These are phyloP conservation scores for Russula brevipes DNA, from an alignment of 768 basidiomycete species.

Conservation along the genomic window DNA sequence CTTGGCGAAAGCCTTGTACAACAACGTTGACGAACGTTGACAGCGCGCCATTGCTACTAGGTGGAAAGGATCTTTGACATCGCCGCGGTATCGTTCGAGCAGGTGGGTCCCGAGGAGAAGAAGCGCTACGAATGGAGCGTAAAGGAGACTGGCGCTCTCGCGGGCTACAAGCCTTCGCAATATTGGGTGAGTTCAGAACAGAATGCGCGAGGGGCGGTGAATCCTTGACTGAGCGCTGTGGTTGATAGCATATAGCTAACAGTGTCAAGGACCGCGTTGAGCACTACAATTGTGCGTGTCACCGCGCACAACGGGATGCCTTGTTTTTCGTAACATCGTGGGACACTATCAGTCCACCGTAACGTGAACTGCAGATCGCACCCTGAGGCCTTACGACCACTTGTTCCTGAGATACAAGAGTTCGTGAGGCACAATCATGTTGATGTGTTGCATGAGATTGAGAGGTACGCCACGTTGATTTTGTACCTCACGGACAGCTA, in stretches of 20 bases:
- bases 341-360: not conserved
- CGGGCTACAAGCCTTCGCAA: slow-evolving; percentile 49
- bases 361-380: slow-evolving; percentile 35
- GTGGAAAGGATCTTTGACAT: slow-evolving; percentile 36
- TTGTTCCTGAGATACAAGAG: slow-evolving; percentile 47
- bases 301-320: slow-evolving; percentile 28
- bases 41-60: not conserved
- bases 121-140: slow-evolving; percentile 29
- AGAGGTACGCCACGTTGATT: slow-evolving; percentile 11
- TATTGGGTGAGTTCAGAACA: slow-evolving; percentile 41
- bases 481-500: not conserved
- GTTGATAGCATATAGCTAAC: slow-evolving; percentile 48
- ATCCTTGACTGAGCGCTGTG: too few relatives aligned
- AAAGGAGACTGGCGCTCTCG: slow-evolving; percentile 42
- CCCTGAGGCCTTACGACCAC: slow-evolving; percentile 45
- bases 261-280: slow-evolving; percentile 61
- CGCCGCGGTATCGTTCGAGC: slow-evolving; percentile 33
- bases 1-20: not conserved
- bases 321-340: not conserved
- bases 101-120: slow-evolving; percentile 34
- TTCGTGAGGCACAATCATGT: slow-evolving; percentile 49
- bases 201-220: too few relatives aligned
- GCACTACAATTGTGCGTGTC: slow-evolving; percentile 54
- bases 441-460: slow-evolving; percentile 39
- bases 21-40: not conserved